Evolutionary conservation across 129 eudicot species (phyloP).

Genomic region (Arctium minus): DNA sequence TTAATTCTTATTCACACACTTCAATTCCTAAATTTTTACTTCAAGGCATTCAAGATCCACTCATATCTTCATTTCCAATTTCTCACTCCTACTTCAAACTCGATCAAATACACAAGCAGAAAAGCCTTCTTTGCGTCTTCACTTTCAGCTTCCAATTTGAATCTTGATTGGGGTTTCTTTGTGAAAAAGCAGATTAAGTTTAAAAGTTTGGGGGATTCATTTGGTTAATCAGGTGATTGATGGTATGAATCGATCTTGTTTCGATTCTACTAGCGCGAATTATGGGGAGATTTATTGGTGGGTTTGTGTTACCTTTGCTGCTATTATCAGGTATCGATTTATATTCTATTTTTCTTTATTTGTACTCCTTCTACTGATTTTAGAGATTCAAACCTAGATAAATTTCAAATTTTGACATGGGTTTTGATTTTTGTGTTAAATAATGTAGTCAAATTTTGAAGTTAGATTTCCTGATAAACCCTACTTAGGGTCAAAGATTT

Average conservation of each 20-base stretch:
- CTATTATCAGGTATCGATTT: slow-evolving; percentile 63
- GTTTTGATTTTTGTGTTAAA: neutral
- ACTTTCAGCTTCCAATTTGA: neutral
- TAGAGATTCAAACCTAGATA: neutral
- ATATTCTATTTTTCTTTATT: neutral
- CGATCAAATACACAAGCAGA: slow-evolving; percentile 11
- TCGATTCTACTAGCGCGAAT: neutral
- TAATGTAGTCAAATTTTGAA: neutral
- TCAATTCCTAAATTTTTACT: neutral
- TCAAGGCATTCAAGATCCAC: slow-evolving; percentile 21
- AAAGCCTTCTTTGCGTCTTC: neutral
- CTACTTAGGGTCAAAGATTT: neutral
- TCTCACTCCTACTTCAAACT: neutral
- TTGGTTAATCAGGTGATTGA: slow-evolving; percentile 15
- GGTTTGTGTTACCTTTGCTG: slow-evolving; percentile 72
- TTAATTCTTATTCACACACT: neutral
- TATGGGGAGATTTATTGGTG: slow-evolving; percentile 70
- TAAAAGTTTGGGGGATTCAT: neutral
- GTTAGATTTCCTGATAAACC: neutral
- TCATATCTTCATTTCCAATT: slow-evolving; percentile 16
- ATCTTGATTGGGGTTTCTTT: slow-evolving; percentile 13
- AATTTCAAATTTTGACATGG: neutral
- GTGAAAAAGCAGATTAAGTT: neutral
- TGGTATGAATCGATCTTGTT: slow-evolving; percentile 33
- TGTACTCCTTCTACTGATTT: neutral